Percentiles rank a stretch among this genome's conserved stretches.
Evolutionary conservation across 23 red algal genomes (phyloP).

Genomic region (Chondrus crispus): DNA sequence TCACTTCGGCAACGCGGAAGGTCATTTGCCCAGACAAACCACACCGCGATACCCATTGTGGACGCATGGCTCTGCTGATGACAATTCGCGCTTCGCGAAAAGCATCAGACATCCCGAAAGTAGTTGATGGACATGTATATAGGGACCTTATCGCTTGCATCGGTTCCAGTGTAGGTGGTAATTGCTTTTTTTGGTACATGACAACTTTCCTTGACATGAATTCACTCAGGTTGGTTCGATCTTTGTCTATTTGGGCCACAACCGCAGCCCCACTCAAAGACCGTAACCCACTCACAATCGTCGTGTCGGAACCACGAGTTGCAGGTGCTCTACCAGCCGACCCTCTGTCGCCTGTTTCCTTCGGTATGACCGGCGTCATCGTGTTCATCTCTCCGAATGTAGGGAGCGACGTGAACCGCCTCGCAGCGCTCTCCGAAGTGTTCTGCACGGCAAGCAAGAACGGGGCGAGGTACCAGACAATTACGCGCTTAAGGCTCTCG

Average conservation of each 20-base stretch:
- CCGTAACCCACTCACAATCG: background rate
- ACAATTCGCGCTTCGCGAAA: slow-evolving; percentile 24
- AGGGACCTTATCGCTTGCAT: slow-evolving; percentile 31
- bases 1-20: slow-evolving; percentile 30
- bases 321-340: background rate
- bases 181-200: slow-evolving; percentile 45
- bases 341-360: background rate
- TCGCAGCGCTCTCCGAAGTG: slow-evolving; percentile 37
- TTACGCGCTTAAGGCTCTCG: slow-evolving; percentile 40
- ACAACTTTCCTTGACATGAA: slow-evolving; percentile 48
- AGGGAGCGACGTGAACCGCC: slow-evolving; percentile 48
- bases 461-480: slow-evolving; percentile 52
- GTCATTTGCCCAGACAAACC: slow-evolving; percentile 16
- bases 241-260: slow-evolving; percentile 44
- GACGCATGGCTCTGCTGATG: slow-evolving; percentile 41
- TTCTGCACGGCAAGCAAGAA: slow-evolving; percentile 30
- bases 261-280: slow-evolving; percentile 39
- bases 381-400: slow-evolving; percentile 38
- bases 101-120: slow-evolving; percentile 23
- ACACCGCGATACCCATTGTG: slow-evolving; percentile 31
- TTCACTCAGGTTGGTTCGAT: slow-evolving; percentile 19
- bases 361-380: background rate
- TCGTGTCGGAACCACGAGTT: background rate
- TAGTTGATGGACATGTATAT: slow-evolving; percentile 28
- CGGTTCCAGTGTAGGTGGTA: slow-evolving; percentile 35